phyloP scores from a whole-genome alignment of 2,329 filamentous ascomycete species.

The Diaporthe sp. region DNA sequence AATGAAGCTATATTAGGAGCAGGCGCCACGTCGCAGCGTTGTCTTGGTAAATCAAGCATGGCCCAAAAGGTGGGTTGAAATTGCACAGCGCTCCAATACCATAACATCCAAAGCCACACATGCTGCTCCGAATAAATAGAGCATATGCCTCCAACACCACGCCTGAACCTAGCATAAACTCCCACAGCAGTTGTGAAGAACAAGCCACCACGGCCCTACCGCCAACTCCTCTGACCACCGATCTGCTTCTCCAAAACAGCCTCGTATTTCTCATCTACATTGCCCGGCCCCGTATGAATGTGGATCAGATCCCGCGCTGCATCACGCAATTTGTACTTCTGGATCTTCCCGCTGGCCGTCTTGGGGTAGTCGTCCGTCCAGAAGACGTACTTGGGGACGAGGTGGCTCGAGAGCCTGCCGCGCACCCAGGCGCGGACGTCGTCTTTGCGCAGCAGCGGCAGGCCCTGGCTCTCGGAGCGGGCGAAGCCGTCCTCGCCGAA shows the following conservation, averaged over 20 bases:
- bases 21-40: background rate
- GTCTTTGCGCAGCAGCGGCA: slow-evolving; percentile 58
- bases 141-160: slow-evolving; percentile 14
- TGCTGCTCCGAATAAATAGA: background rate
- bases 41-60: background rate
- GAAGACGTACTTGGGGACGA: slow-evolving; percentile 92
- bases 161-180: background rate
- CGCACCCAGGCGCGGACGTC: slow-evolving; percentile 79
- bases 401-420: slow-evolving; percentile 74
- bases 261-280: slow-evolving; percentile 25
- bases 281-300: slow-evolving; percentile 2
- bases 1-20: background rate
- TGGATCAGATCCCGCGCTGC: slow-evolving; percentile 58
- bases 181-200: too few relatives aligned
- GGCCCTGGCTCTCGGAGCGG: slow-evolving; percentile 33
- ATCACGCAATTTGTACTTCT: slow-evolving; percentile 88
- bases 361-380: slow-evolving; percentile 89
- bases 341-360: slow-evolving; percentile 96
- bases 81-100: background rate
- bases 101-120: background rate
- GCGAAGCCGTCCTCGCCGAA: slow-evolving; percentile 36
- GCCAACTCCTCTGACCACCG: background rate
- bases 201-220: background rate
- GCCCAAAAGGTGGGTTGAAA: background rate
- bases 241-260: slow-evolving; percentile 23